Percentiles rank a stretch among this genome's conserved stretches.
Evolutionary conservation across 1,139 yeast species (phyloP).

Genomic region (Yamadazyma sp.): DNA sequence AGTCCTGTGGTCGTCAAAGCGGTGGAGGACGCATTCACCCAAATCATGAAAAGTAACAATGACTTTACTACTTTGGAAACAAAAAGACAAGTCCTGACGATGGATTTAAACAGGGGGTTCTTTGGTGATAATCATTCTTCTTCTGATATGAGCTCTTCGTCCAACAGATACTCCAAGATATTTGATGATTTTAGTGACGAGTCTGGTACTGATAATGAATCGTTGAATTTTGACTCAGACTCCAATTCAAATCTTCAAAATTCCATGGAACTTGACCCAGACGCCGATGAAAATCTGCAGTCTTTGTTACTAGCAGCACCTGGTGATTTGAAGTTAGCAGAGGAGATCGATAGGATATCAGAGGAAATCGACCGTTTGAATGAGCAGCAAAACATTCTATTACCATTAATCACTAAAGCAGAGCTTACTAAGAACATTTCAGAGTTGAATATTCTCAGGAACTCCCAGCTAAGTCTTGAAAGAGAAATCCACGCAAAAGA

Average conservation of each 20-base stretch:
- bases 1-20: conserved; percentile 51
- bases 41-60: conserved; percentile 47
- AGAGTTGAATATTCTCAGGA: conserved; percentile 65
- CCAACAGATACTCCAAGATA: conserved; percentile 25
- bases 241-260: conserved; percentile 10
- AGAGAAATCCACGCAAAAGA: conserved; percentile 73
- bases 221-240: conserved; percentile 24
- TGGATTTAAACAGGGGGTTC: conserved; percentile 23
- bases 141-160: conserved; percentile 20
- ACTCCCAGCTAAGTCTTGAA: conserved; percentile 64
- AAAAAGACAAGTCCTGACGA: conserved; percentile 17
- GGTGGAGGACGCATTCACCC: conserved; percentile 69
- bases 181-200: conserved; percentile 40
- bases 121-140: conserved; percentile 36
- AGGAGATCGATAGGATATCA: conserved; percentile 58
- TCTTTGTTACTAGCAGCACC: conserved; percentile 58
- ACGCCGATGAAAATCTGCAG: conserved; percentile 14
- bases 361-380: conserved; percentile 60
- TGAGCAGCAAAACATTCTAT: conserved; percentile 63
- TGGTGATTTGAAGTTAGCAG: conserved; percentile 64
- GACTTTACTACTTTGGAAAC: conserved; percentile 14
- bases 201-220: conserved; percentile 34
- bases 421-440: conserved; percentile 74
- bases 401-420: conserved; percentile 72
- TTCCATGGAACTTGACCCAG: conserved; percentile 14